phyloP scores from a whole-genome alignment of 108 stramenopile genomes.

The Fragilariopsis cylindrus region DNA sequence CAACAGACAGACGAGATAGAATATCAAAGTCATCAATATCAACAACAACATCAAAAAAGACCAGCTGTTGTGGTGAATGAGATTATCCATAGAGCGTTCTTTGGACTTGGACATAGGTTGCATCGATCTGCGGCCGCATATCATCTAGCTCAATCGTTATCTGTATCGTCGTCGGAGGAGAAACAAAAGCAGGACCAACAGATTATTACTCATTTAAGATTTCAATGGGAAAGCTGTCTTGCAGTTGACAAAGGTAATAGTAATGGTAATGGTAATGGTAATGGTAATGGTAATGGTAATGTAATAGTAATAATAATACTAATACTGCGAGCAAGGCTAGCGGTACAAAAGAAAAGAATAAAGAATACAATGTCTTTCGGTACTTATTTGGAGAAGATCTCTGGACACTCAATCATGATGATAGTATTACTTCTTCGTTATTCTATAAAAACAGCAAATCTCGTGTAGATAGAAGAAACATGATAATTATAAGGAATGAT shows the following conservation, averaged over 20 bases:
- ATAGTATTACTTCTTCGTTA: not conserved
- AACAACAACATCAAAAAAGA: not conserved
- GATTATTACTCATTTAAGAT: slow-evolving; percentile 26
- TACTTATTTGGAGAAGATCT: slow-evolving; percentile 49
- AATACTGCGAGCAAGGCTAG: no score
- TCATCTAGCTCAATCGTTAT: slow-evolving; percentile 36
- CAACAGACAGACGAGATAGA: not conserved
- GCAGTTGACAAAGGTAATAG: slow-evolving; percentile 5
- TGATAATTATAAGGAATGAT: slow-evolving; percentile 49
- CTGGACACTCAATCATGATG: slow-evolving; percentile 27
- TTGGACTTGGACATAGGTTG: slow-evolving; percentile 58
- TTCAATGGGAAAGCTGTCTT: slow-evolving; percentile 39
- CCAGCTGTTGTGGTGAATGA: not conserved
- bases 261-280: not conserved
- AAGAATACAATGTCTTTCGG: slow-evolving; percentile 33
- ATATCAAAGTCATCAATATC: not conserved
- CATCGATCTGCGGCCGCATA: slow-evolving; percentile 40
- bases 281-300: not conserved
- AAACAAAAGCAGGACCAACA: not conserved
- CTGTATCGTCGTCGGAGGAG: not conserved
- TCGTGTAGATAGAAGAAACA: slow-evolving; percentile 12
- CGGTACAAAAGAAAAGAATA: not conserved
- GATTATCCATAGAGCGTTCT: slow-evolving; percentile 41
- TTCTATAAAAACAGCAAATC: not conserved
- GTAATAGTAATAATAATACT: no score